phyloP scores from a whole-genome alignment of 2,329 filamentous ascomycete species.

The Ascochyta rabiei region DNA sequence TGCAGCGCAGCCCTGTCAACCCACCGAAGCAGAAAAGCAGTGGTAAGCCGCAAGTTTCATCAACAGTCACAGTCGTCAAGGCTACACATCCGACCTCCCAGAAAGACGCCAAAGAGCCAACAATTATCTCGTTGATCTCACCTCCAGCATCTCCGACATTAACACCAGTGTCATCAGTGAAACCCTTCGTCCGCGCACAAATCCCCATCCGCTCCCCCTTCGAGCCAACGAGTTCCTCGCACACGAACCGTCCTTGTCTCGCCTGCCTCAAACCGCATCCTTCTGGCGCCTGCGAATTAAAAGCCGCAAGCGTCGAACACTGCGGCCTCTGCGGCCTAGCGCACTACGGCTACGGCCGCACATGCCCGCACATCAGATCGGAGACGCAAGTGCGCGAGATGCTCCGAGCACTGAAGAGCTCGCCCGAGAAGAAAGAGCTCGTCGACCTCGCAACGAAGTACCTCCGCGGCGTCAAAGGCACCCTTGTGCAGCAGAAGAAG shows the following conservation, averaged over 20 bases:
- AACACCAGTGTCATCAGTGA: conserved; percentile 30
- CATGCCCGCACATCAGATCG: conserved; percentile 67
- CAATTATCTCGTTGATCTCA: conserved; percentile 5
- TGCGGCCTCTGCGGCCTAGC: conserved; percentile 70
- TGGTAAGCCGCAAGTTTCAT: conserved; percentile 9
- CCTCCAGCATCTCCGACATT: conserved; percentile 12
- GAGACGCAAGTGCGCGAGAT: conserved; percentile 69
- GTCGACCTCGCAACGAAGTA: conserved; percentile 63
- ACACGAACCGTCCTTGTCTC: conserved; percentile 50
- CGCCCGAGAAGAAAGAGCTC: conserved; percentile 60
- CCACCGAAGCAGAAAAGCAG: not conserved
- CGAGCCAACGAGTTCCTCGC: conserved; percentile 27
- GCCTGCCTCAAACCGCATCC: conserved; percentile 62
- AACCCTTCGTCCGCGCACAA: conserved; percentile 41
- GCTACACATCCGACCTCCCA: not conserved
- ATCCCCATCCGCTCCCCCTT: conserved; percentile 37
- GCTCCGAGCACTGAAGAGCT: conserved; percentile 66
- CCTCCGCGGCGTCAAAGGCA: conserved; percentile 61
- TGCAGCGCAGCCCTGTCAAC: not conserved
- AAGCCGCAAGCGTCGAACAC: conserved; percentile 63
- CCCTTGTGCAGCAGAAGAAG: conserved; percentile 61
- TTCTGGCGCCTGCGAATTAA: conserved; percentile 66
- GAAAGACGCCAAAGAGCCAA: conserved; percentile 5
- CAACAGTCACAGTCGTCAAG: conserved; percentile 2
- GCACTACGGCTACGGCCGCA: conserved; percentile 61